phyloP scores from a whole-genome alignment of 139 green algal species.

The Chlamydomonas eustigma region DNA sequence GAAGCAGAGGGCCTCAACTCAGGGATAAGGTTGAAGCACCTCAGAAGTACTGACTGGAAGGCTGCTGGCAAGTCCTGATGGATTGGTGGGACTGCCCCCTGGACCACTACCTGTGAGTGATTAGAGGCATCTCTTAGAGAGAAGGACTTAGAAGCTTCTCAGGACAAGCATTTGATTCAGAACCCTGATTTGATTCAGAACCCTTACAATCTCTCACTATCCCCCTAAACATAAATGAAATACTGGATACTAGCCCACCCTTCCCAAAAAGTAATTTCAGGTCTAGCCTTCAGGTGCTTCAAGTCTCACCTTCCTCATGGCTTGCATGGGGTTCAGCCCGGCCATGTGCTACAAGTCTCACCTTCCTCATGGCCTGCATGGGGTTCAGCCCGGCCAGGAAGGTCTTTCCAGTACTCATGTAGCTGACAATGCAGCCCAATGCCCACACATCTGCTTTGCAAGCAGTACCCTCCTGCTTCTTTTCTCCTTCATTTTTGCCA shows the following conservation, averaged over 20 bases:
- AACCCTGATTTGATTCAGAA: background rate
- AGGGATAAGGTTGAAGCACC: no score
- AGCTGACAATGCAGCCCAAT: background rate
- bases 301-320: background rate
- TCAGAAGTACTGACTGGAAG: no score
- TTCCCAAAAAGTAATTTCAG: background rate
- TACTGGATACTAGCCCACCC: background rate
- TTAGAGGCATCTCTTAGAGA: background rate
- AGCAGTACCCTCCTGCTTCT: background rate
- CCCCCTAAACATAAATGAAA: background rate
- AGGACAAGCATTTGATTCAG: background rate
- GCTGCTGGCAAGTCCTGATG: no score
- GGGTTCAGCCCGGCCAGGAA: background rate
- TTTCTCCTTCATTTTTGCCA: no score
- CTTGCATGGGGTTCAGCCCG: background rate
- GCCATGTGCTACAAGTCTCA: background rate
- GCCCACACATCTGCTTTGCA: background rate
- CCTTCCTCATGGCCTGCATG: background rate
- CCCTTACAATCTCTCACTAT: background rate
- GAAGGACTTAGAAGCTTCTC: background rate
- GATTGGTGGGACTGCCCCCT: no score
- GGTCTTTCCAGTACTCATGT: background rate
- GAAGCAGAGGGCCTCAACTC: no score
- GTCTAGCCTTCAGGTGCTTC: background rate
- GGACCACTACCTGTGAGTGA: no score